These are phyloP conservation scores for Grosmannia clavigera DNA, from an alignment of 2,329 filamentous ascomycete genomes.

Conservation along the genomic window DNA sequence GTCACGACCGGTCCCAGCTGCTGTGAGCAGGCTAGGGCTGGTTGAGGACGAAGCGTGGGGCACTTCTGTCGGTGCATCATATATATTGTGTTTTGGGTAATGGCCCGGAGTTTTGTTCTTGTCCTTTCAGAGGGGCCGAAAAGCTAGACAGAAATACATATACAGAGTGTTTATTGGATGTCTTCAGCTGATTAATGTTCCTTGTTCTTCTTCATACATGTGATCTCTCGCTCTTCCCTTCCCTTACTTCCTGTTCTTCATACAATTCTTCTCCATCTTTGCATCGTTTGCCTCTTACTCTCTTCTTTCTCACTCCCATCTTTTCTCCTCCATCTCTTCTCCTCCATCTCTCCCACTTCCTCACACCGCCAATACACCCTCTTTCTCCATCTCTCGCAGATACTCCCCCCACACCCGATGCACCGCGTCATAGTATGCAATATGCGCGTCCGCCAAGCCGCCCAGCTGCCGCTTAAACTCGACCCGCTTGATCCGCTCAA, in stretches of 20 bases:
- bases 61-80: neutral
- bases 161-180: too few relatives aligned
- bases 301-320: neutral
- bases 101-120: neutral
- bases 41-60: neutral
- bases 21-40: neutral
- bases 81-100: neutral
- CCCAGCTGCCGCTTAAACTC: constrained; percentile 86
- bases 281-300: too few relatives aligned
- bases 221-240: too few relatives aligned
- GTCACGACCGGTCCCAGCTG: constrained; percentile 3
- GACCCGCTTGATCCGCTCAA: constrained; percentile 88
- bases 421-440: constrained; percentile 72
- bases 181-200: too few relatives aligned
- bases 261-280: too few relatives aligned
- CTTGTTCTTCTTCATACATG: too few relatives aligned
- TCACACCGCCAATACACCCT: constrained; percentile 28
- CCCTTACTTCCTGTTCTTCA: too few relatives aligned
- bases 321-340: neutral
- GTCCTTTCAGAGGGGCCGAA: too few relatives aligned
- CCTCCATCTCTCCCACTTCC: neutral
- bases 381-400: constrained; percentile 72
- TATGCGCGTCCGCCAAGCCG: constrained; percentile 70
- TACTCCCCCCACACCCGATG: constrained; percentile 82
- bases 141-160: too few relatives aligned